Conservation (phyloP, 805 yeast genomes). For the Wickerhamiella allomyrinae region DNA sequence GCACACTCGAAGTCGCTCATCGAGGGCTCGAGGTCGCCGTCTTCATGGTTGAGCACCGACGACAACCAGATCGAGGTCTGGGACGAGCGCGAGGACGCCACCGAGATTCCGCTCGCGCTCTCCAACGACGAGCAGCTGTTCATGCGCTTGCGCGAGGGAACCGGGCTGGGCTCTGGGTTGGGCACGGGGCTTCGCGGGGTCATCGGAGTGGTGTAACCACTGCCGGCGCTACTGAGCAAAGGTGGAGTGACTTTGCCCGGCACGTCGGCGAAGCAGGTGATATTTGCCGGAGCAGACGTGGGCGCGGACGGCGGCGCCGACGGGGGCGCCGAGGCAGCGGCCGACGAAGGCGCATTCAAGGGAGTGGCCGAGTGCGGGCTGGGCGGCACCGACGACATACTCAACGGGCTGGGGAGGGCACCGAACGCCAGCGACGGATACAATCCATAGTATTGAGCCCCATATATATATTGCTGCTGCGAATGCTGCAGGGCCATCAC, state of each 20-base stretch:
- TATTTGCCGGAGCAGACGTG: too few species aligned
- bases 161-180: background rate
- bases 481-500: too few species aligned
- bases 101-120: constrained; percentile 5
- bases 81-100: constrained; percentile 5
- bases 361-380: background rate
- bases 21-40: background rate
- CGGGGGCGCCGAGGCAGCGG: background rate
- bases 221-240: too few species aligned
- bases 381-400: background rate
- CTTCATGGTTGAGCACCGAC: constrained; percentile 6
- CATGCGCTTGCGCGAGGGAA: background rate
- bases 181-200: too few species aligned
- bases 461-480: constrained; percentile 4
- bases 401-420: background rate
- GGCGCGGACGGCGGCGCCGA: background rate
- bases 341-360: background rate
- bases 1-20: background rate
- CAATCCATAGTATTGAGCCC: background rate
- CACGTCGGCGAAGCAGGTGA: too few species aligned
- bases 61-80: constrained; percentile 10
- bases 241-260: too few species aligned
- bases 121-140: constrained; percentile 6
- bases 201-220: too few species aligned
- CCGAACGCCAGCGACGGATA: background rate